Conservation (phyloP, 2,329 filamentous ascomycete species). For the Apiospora koreana region DNA sequence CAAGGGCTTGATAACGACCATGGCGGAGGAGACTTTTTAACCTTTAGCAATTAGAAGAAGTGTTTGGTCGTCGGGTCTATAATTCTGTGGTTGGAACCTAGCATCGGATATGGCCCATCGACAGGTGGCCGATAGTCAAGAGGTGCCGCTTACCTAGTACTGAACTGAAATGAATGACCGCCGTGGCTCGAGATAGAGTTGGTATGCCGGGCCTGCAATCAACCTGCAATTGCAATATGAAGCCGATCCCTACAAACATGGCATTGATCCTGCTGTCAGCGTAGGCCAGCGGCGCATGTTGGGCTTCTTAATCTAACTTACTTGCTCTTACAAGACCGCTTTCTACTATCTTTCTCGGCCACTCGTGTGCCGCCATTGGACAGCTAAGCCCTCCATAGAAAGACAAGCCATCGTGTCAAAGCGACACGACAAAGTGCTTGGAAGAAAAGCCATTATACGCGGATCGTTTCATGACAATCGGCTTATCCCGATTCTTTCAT, state of each 20-base stretch:
- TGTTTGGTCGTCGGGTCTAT: neutral
- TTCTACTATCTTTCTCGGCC: neutral
- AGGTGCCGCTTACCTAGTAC: neutral
- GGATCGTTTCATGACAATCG: neutral
- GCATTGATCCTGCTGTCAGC: neutral
- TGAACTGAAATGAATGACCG: neutral
- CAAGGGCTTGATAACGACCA: neutral
- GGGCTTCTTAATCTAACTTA: neutral
- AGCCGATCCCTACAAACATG: neutral
- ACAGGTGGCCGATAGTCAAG: neutral
- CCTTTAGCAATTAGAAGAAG: neutral
- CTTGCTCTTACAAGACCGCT: neutral
- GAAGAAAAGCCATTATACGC: neutral
- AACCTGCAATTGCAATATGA: neutral
- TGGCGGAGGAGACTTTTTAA: neutral
- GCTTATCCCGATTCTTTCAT: neutral
- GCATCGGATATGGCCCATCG: neutral
- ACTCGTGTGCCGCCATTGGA: neutral
- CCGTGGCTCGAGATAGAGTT: neutral
- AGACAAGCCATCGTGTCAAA: conserved; percentile 3
- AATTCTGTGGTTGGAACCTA: neutral
- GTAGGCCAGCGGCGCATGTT: neutral
- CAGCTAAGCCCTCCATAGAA: neutral
- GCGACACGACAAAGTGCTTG: neutral
- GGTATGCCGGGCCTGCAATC: neutral